These are phyloP conservation scores for Leucoagaricus sp. DNA, from an alignment of 1,284 basidiomycete genomes.

Conservation along the genomic window DNA sequence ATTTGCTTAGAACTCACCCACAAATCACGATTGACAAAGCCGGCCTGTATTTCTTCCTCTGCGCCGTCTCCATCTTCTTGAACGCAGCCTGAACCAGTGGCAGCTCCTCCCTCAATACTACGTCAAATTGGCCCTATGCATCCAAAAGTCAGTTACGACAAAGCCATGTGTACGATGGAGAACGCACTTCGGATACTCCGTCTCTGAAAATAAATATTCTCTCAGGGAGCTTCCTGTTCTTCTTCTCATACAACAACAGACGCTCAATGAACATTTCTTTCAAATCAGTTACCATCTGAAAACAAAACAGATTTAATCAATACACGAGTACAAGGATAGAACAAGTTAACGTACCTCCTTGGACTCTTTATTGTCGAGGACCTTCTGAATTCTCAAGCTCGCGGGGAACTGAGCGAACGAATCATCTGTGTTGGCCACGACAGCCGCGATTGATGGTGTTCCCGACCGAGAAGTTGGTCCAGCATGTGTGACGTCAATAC, in stretches of 20 bases:
- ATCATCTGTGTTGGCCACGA: conserved; percentile 71
- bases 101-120: conserved; percentile 58
- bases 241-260: conserved; percentile 55
- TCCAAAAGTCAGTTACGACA: conserved; percentile 8
- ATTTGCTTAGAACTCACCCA: conserved; percentile 51
- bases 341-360: conserved; percentile 53
- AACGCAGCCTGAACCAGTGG: conserved; percentile 59
- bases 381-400: conserved; percentile 56
- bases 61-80: conserved; percentile 44
- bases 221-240: conserved; percentile 55
- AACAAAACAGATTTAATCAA: neutral
- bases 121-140: conserved; percentile 65
- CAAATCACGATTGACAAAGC: conserved; percentile 72
- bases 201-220: conserved; percentile 74
- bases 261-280: conserved; percentile 69
- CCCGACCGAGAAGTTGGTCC: conserved; percentile 54
- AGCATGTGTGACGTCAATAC: conserved; percentile 80
- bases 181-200: conserved; percentile 71
- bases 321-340: neutral
- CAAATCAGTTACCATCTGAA: conserved; percentile 68
- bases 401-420: conserved; percentile 73
- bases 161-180: neutral
- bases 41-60: conserved; percentile 53
- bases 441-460: conserved; percentile 75
- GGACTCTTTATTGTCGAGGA: conserved; percentile 40